Evolutionary conservation across 495 filamentous ascomycete genomes (phyloP).

Genomic region (Amorphotheca resinae): DNA sequence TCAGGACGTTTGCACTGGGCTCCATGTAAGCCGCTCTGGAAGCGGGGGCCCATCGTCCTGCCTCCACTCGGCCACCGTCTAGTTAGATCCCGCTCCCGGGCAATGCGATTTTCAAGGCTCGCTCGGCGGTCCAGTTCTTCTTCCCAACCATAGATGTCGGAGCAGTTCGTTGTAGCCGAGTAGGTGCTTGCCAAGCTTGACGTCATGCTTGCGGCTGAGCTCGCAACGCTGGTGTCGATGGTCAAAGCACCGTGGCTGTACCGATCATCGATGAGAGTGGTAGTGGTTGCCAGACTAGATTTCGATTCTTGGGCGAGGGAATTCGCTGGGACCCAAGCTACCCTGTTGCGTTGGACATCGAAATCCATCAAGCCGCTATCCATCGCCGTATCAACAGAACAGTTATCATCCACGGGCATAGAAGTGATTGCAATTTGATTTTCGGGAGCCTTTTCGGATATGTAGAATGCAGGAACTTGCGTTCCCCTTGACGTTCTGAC

Average conservation of each 20-base stretch:
- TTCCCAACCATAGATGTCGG: slow-evolving; percentile 22
- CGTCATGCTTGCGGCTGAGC: slow-evolving; percentile 15
- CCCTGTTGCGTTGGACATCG: slow-evolving; percentile 16
- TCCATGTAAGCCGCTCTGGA: slow-evolving; percentile 2
- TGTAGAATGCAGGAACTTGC: slow-evolving; percentile 20
- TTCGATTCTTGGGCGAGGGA: slow-evolving; percentile 10
- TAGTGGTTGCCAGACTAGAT: slow-evolving; percentile 13
- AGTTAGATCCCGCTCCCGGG: slow-evolving; percentile 4
- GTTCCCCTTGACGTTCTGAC: slow-evolving; percentile 21
- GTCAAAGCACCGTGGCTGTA: slow-evolving; percentile 9
- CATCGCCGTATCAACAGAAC: slow-evolving; percentile 13
- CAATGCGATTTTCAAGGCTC: slow-evolving; percentile 8
- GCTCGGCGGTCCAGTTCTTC: slow-evolving; percentile 19
- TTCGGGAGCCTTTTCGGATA: slow-evolving; percentile 27
- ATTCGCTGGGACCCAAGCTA: slow-evolving; percentile 16
- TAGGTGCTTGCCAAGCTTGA: slow-evolving; percentile 9
- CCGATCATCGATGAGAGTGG: slow-evolving; percentile 10
- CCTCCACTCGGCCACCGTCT: slow-evolving; percentile 10
- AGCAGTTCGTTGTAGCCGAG: slow-evolving; percentile 7
- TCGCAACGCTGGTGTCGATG: slow-evolving; percentile 15
- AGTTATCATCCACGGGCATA: slow-evolving; percentile 2
- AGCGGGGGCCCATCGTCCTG: slow-evolving; percentile 8
- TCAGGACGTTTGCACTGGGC: slow-evolving; percentile 13
- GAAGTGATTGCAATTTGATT: slow-evolving; percentile 6
- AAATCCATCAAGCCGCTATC: slow-evolving; percentile 13